Conservation (phyloP, 2,329 filamentous ascomycete genomes). For the Hypoxylon sp. region DNA sequence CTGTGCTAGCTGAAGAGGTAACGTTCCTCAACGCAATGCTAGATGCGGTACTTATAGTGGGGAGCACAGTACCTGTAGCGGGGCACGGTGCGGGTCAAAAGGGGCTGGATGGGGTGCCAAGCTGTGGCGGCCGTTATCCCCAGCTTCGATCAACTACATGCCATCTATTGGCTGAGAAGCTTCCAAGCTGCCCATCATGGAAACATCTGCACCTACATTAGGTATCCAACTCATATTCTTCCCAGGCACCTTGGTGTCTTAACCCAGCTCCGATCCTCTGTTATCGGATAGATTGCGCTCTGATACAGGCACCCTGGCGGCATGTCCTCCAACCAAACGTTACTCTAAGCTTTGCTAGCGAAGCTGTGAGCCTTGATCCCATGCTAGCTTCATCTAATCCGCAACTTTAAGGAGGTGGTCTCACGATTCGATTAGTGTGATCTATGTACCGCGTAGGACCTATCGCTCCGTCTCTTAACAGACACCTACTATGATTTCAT, state of each 20-base stretch:
- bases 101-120: conserved; percentile 43
- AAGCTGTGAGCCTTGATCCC: conserved; percentile 19
- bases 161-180: conserved; percentile 47
- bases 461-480: conserved; percentile 10
- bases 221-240: conserved; percentile 25
- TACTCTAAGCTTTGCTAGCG: conserved; percentile 4
- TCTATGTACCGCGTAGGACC: neutral
- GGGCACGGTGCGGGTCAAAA: conserved; percentile 8
- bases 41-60: conserved; percentile 23
- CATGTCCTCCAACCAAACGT: conserved; percentile 33
- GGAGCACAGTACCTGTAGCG: conserved; percentile 15
- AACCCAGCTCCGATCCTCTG: conserved; percentile 20
- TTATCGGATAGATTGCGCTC: conserved; percentile 24
- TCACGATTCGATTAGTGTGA: conserved; percentile 15
- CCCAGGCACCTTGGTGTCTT: conserved; percentile 22
- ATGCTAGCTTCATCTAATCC: conserved; percentile 22
- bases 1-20: conserved; percentile 12
- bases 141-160: conserved; percentile 42
- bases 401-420: conserved; percentile 6
- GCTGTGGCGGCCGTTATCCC: conserved; percentile 43
- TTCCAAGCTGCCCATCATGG: conserved; percentile 25
- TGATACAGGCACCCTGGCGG: conserved; percentile 17
- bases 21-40: conserved; percentile 18
- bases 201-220: conserved; percentile 9
- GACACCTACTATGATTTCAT: conserved; percentile 16